Base-by-base conservation (phyloP, 1,139 yeast genomes). In the Candida sp. region DNA sequence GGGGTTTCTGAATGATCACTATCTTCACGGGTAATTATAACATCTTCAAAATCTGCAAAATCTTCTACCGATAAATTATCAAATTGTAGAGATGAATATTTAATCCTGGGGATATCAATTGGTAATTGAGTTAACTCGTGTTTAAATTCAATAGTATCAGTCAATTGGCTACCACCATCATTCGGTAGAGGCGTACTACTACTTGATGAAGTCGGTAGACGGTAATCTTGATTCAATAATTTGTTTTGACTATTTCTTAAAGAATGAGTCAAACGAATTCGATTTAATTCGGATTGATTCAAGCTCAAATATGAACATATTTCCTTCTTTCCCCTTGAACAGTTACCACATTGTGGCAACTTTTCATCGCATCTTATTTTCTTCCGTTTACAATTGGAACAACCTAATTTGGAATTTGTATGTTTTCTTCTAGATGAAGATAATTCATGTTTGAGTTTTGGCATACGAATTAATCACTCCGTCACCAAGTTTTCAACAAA, bases 291-390 rank as follows among this genome's bases (percentile, higher is more conserved):
- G 11, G 50, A 49, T 6, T 43, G 46, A 8, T 57, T 44, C 39
- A 71, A 47, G 11, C 51, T 48, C 27, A 66, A 45, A 49, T 73
- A 73, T 1, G 72, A 63, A 50, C 77, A 73, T 5, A 52, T 49
- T 8, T 54, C 57, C 22, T 60, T 56, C 39, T 61, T 61, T 39
- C 68, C 64, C 41, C 63, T 63, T 9, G 56, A 46, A 52, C 79
- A 74, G 48, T 72, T 72, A 15, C 52, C 53, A 57, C 79, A 74
- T 39, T 57, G 57, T 2, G 80, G 79, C 19, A 67, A 53, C 22
- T 59, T 63, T 53, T 75, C 80, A 49, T 74, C 77, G 55, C 80
- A 75, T 45, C 77, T 66, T 35, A 74, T 70, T 51, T 73, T 70
- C 48, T 75, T 64, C 39, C 65, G 56, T 49, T 73, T 74, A 56